These are phyloP conservation scores for Pascua sp. DNA, from an alignment of 1,284 basidiomycete species.

Conservation along the genomic window DNA sequence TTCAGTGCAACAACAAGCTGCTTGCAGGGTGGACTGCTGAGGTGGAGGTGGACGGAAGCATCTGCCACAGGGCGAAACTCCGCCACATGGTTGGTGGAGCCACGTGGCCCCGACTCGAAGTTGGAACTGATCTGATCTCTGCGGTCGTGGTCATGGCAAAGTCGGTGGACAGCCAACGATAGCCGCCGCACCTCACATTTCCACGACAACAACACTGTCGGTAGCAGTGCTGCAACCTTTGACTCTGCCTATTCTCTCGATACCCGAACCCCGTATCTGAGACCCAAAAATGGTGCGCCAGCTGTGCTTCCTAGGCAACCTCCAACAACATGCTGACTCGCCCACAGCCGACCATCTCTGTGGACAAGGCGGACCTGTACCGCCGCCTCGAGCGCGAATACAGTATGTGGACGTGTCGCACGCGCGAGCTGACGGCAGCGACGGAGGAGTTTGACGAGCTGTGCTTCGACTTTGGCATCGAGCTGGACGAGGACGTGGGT, in stretches of 20 bases:
- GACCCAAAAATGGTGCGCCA: neutral
- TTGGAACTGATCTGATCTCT: no score
- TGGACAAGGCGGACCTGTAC: slow-evolving; percentile 94
- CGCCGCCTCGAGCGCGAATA: slow-evolving; percentile 78
- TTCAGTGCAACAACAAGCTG: neutral
- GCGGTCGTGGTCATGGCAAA: no score
- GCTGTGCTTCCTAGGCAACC: neutral
- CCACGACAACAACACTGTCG: slow-evolving; percentile 3
- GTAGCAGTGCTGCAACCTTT: neutral
- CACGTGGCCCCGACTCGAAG: no score
- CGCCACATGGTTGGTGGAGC: neutral
- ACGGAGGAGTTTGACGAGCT: slow-evolving; percentile 91
- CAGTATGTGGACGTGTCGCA: slow-evolving; percentile 55
- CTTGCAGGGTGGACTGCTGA: neutral
- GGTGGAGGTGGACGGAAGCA: no score
- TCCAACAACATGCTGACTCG: slow-evolving; percentile 1
- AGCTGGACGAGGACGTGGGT: slow-evolving; percentile 92
- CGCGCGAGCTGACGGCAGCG: slow-evolving; percentile 54
- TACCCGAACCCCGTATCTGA: neutral
- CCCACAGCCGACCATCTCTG: slow-evolving; percentile 77
- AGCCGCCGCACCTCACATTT: no score
- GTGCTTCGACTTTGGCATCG: slow-evolving; percentile 95
- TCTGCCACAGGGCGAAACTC: neutral
- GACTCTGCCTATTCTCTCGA: neutral
- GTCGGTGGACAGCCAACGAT: no score